Evolutionary conservation across 495 filamentous ascomycete genomes (phyloP), one percentile per base, ranked within the genome.

Genomic region (Talaromyces ruber): DNA sequence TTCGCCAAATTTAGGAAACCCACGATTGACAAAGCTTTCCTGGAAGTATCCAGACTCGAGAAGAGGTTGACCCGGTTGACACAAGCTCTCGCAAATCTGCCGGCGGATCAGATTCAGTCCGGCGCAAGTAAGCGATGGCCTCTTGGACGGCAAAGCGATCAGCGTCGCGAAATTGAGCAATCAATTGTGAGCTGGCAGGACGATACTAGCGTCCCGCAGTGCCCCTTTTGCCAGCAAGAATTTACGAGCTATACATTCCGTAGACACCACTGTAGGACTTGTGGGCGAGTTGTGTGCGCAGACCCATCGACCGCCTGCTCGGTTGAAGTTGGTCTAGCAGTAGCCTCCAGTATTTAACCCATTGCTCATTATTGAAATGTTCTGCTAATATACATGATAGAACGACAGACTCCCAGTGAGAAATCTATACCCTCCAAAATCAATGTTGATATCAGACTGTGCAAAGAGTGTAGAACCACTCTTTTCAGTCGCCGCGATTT

Each of bases 171-270:
- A 14, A 74, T 98, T 8, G 94, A 98, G 73, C 95, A 98, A 67
- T 90, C 88, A 0, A 83, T 98, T 16, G 91, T 98, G 18, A 88
- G 86, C 14, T 98, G 94, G 94, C 89, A 98, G 70, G 94, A 98
- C 54, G 95, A 98, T 74, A 81, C 87, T 0, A 83, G 76, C 51
- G 92, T 98, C 22, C 58, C 79, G 4, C 85, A 84, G 53, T 98
- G 94, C 64, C 95, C 94, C 3, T 94, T 96, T 66, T 98, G 94
- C 67, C 88, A 92, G 66, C 94, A 98, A 67, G 91, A 96, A 59
- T 98, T 98, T 72, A 84, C 90, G 1, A 85, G 82, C 26, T 97
- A 96, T 78, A 85, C 90, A 1, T 93, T 96, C 65, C 83, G 94
- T 68, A 81, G 94, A 61, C 95, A 98, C 70, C 94, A 98, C 70